Conservation (phyloP, 768 basidiomycete genomes). For the Mycena polygramma region DNA sequence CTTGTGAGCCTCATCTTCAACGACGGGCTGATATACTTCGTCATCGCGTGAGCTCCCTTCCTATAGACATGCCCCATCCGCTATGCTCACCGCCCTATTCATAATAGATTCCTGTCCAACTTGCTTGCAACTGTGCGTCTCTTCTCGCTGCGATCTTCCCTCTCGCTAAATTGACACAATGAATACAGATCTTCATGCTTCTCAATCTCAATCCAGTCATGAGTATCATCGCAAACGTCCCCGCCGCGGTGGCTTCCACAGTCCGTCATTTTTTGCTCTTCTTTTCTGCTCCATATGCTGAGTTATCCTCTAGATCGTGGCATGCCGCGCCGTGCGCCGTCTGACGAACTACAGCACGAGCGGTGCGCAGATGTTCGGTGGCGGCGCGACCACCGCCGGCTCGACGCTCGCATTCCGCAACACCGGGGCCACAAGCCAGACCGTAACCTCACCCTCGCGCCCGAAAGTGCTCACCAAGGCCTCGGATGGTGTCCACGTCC, state of each 20-base stretch:
- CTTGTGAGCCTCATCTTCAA: constrained; percentile 76
- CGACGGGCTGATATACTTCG: constrained; percentile 81
- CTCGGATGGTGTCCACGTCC: constrained; percentile 60
- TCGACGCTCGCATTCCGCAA: constrained; percentile 75
- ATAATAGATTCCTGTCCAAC: constrained; percentile 73
- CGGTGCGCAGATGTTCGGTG: constrained; percentile 35
- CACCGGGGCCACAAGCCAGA: constrained; percentile 43
- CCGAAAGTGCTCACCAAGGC: constrained; percentile 63
- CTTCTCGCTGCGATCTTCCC: constrained; percentile 2
- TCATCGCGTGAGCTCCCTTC: constrained; percentile 67
- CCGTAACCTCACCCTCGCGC: constrained; percentile 41
- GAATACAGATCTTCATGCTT: constrained; percentile 60
- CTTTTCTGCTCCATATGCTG: background rate
- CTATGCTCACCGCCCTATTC: constrained; percentile 27
- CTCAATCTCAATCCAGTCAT: constrained; percentile 66
- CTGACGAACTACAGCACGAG: constrained; percentile 60
- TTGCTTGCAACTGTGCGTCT: constrained; percentile 62
- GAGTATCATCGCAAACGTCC: constrained; percentile 70
- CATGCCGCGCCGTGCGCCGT: constrained; percentile 62
- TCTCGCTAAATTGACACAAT: constrained; percentile 12
- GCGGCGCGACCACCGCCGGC: constrained; percentile 57
- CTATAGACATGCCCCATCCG: constrained; percentile 18
- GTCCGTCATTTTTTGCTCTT: constrained; percentile 50
- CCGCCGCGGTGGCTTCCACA: constrained; percentile 70
- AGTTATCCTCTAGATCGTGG: constrained; percentile 54